Evolutionary conservation across 2,329 filamentous ascomycete species (phyloP).

Genomic region (Aspergillus flavus): DNA sequence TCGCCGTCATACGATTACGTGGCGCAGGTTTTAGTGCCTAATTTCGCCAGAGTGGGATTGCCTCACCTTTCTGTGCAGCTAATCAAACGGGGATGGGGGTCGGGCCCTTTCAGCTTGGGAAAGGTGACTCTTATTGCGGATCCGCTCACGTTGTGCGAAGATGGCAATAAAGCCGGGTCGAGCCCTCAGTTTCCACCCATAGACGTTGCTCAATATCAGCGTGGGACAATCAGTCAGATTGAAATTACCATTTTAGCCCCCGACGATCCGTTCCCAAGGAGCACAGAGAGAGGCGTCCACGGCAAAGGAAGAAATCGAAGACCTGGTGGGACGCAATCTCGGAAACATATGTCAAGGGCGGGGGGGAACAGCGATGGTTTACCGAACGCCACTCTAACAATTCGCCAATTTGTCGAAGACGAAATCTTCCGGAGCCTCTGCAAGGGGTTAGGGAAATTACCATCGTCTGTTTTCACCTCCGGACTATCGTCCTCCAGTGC

Average conservation of each 20-base stretch:
- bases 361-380: background rate
- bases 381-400: slow-evolving; percentile 7
- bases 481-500: background rate
- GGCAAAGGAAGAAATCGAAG: background rate
- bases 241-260: slow-evolving; percentile 45
- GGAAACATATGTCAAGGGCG: background rate
- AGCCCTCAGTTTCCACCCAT: slow-evolving; percentile 34
- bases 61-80: slow-evolving; percentile 48
- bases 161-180: background rate
- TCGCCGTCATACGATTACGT: slow-evolving; percentile 61
- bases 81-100: slow-evolving; percentile 57
- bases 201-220: slow-evolving; percentile 30
- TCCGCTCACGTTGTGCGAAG: slow-evolving; percentile 33
- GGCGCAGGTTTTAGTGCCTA: slow-evolving; percentile 57
- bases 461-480: slow-evolving; percentile 17
- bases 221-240: slow-evolving; percentile 37
- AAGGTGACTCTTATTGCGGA: slow-evolving; percentile 53
- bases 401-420: slow-evolving; percentile 31
- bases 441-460: slow-evolving; percentile 17
- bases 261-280: slow-evolving; percentile 20
- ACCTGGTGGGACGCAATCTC: background rate
- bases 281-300: background rate
- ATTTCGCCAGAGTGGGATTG: slow-evolving; percentile 54
- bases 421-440: slow-evolving; percentile 21
- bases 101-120: slow-evolving; percentile 50